These are phyloP conservation scores for Calonectria pseudoturangicola DNA, from an alignment of 2,329 filamentous ascomycete genomes.

Conservation along the genomic window DNA sequence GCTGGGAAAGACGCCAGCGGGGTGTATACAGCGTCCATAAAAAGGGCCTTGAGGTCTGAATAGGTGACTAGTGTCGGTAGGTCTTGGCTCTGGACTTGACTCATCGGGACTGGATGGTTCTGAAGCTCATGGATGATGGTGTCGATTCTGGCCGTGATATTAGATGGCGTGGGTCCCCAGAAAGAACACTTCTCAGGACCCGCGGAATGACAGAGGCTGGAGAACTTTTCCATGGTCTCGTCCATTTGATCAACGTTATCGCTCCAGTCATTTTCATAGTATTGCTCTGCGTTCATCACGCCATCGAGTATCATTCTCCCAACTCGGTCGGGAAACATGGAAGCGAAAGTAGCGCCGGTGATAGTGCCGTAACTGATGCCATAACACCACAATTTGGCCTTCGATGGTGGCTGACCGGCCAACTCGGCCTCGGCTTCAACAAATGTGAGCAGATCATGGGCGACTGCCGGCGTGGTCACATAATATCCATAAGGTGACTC, in stretches of 20 bases:
- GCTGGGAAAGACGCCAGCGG: slow-evolving; percentile 50
- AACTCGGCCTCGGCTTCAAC: slow-evolving; percentile 54
- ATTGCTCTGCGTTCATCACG: slow-evolving; percentile 50
- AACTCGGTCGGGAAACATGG: slow-evolving; percentile 63
- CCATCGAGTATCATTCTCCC: slow-evolving; percentile 61
- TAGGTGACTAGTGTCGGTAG: slow-evolving; percentile 53
- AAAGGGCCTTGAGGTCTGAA: slow-evolving; percentile 56
- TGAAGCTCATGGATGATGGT: slow-evolving; percentile 52
- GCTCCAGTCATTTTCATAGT: slow-evolving; percentile 51
- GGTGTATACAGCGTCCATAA: slow-evolving; percentile 50
- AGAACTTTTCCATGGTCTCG: slow-evolving; percentile 46
- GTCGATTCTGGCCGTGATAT: slow-evolving; percentile 55
- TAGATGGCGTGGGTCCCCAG: slow-evolving; percentile 54
- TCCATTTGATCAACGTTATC: slow-evolving; percentile 51
- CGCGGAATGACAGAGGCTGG: slow-evolving; percentile 52
- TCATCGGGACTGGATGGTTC: slow-evolving; percentile 52
- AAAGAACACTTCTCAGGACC: slow-evolving; percentile 54
- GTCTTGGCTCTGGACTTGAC: slow-evolving; percentile 39
- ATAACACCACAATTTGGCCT: slow-evolving; percentile 55
- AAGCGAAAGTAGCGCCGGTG: slow-evolving; percentile 57
- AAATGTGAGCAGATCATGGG: slow-evolving; percentile 57
- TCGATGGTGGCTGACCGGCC: slow-evolving; percentile 46
- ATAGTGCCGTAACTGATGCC: slow-evolving; percentile 58
- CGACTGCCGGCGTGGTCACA: slow-evolving; percentile 57
- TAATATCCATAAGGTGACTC: slow-evolving; percentile 56